Percentiles rank a stretch among this genome's conserved stretches.
These are phyloP conservation scores for Pestalotiopsis sp. DNA, from an alignment of 2,329 filamentous ascomycete species.

Conservation along the genomic window DNA sequence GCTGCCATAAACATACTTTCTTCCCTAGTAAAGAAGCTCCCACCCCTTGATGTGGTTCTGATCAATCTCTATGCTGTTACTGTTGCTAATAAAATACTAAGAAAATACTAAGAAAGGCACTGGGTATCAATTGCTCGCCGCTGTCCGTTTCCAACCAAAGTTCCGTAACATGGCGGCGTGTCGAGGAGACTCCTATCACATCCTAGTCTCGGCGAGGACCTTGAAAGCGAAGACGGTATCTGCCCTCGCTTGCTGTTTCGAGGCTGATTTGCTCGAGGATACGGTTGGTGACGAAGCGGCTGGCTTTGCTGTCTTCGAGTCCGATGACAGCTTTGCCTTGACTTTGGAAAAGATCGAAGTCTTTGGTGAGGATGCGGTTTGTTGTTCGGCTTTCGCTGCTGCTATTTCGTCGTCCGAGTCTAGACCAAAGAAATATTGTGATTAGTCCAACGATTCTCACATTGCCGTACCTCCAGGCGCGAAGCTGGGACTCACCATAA, in stretches of 20 bases:
- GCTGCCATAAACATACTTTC: too few species aligned
- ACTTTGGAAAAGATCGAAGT: conserved; percentile 2
- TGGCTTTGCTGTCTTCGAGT: neutral
- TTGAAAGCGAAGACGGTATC: conserved; percentile 4
- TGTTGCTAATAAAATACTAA: too few species aligned
- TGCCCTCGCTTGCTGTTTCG: conserved; percentile 1
- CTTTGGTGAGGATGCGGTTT: neutral
- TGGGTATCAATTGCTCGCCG: neutral
- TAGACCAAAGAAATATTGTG: neutral
- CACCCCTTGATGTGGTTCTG: too few species aligned
- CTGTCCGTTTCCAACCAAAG: neutral
- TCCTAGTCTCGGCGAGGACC: neutral
- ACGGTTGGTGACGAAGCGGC: neutral
- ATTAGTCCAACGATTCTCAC: neutral
- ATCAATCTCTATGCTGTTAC: too few species aligned
- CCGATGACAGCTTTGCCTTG: conserved; percentile 2
- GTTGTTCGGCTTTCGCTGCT: neutral
- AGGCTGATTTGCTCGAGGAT: neutral
- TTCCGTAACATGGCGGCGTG: neutral
- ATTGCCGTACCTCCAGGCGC: neutral
- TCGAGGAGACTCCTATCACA: neutral
- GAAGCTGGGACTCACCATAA: neutral
- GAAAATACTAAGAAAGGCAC: neutral
- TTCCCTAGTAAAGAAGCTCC: too few species aligned
- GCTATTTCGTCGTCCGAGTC: conserved; percentile 9